These are phyloP conservation scores for Amaranthus tricolor DNA, from an alignment of 179 eudicot species.

Conservation along the genomic window DNA sequence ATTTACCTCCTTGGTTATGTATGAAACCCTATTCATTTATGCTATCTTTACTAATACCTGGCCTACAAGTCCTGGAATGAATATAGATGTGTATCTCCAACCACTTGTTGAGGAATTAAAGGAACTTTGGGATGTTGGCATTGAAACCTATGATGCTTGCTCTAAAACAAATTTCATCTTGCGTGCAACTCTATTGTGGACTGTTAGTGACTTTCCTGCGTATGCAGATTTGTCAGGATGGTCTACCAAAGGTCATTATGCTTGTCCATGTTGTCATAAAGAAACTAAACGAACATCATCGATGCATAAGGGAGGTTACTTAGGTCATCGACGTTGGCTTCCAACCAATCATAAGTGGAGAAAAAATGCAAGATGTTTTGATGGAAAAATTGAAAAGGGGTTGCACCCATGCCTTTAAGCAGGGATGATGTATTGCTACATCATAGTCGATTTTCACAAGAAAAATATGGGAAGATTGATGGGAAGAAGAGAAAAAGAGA, in stretches of 20 bases:
- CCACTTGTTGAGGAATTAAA: constrained; percentile 4
- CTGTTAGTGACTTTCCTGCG: constrained; percentile 19
- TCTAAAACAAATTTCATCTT: constrained; percentile 1
- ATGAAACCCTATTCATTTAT: no score
- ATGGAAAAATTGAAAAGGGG: background rate
- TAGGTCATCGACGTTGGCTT: constrained; percentile 5
- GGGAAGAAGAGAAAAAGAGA: no score
- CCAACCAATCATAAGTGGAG: constrained; percentile 4
- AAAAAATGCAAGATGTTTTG: background rate
- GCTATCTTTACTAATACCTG: no score
- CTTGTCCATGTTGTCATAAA: background rate
- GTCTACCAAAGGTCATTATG: no score
- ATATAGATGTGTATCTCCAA: no score
- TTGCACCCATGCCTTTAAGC: no score
- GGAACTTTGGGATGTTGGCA: constrained; percentile 4
- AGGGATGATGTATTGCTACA: no score
- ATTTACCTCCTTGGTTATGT: no score
- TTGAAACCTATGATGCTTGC: constrained; percentile 22
- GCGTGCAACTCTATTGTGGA: constrained; percentile 17
- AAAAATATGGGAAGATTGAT: no score
- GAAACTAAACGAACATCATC: background rate
- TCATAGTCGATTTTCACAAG: no score
- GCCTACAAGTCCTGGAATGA: no score
- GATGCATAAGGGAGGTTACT: background rate
- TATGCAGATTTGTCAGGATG: background rate